Evolutionary conservation across 2,329 filamentous ascomycete species (phyloP), one percentile per base, ranked within the genome.

Genomic region (Calonectria pseudoreteaudii): DNA sequence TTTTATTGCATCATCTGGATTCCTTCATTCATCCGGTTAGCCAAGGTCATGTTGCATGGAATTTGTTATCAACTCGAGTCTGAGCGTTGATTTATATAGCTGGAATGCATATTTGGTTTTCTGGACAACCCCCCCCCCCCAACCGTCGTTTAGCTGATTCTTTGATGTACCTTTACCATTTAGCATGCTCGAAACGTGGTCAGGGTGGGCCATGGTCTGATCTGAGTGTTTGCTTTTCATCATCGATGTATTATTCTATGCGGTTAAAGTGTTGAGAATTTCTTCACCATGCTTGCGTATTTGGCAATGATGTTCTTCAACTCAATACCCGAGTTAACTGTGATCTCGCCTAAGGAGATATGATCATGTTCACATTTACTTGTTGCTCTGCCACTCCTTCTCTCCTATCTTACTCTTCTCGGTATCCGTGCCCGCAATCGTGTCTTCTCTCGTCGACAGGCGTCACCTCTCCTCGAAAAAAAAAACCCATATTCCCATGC

Each of bases 351-450:
- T 53, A 36, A 69, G 50, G 56, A 56, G 56, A 69, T 69, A 44
- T 69, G 26, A 66, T 73, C 71, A 73, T 73, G 71, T 73, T 73
- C 71, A 73, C 71, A 69, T 73, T 73, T 66, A 65, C 50, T 66
- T 68, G 47, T 62, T 68, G 47, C 53, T 44, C 60, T 47, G n/a
- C n/a, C 28, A 28, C 62, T 14, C 36, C 28, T 38, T 38, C 26
- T 58, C 60, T 44, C 58, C 38, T 44, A 16, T 44, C 49, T 60
- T 58, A 36, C 62, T 38, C 60, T 23, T 26, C 38, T 13, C 26
- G 34, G 41, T 41, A 26, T n/a, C 38, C 18, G 18, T 31, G 28
- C 36, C 47, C 38, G 34, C 56, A 72, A 34, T 60, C 26, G 5
- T 52, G 64, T 69, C 66, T 26, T 30, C 30, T 58, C 30, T 64